Percentiles rank a stretch among this genome's conserved stretches.
Evolutionary conservation across 2,329 filamentous ascomycete species (phyloP).

Genomic region (Fusarium setosum): DNA sequence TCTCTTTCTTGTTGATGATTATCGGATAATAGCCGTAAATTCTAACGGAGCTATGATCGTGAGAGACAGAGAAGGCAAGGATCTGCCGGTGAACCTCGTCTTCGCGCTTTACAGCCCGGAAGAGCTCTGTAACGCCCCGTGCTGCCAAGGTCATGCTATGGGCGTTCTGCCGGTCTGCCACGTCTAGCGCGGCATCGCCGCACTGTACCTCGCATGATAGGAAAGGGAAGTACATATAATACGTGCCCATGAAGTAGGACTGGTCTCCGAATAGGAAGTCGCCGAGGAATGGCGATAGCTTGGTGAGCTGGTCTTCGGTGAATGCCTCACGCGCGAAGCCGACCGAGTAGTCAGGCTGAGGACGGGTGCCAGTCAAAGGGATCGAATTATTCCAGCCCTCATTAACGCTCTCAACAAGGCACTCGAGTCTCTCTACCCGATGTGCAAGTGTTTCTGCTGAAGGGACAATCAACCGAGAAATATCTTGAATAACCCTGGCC

Average conservation of each 20-base stretch:
- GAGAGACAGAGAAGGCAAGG: slow-evolving; percentile 56
- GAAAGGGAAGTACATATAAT: slow-evolving; percentile 62
- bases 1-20: slow-evolving; percentile 47
- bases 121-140: slow-evolving; percentile 53
- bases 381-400: slow-evolving; percentile 55
- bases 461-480: too few relatives aligned
- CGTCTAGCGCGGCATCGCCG: slow-evolving; percentile 49
- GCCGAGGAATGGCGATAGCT: slow-evolving; percentile 52
- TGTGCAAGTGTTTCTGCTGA: too few relatives aligned
- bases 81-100: slow-evolving; percentile 54
- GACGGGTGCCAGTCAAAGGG: slow-evolving; percentile 49
- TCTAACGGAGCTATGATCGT: slow-evolving; percentile 40
- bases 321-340: slow-evolving; percentile 56
- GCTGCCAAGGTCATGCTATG: slow-evolving; percentile 55
- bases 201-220: slow-evolving; percentile 61
- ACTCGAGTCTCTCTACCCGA: too few relatives aligned
- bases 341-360: slow-evolving; percentile 58
- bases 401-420: too few relatives aligned
- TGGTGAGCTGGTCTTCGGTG: slow-evolving; percentile 54
- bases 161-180: slow-evolving; percentile 54
- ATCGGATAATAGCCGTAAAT: slow-evolving; percentile 57
- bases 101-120: slow-evolving; percentile 49
- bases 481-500: too few relatives aligned
- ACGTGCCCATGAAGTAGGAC: slow-evolving; percentile 58
- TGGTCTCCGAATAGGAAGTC: slow-evolving; percentile 45